Percentiles rank a stretch among this genome's conserved stretches.
Conservation (phyloP, 1,139 yeast genomes). For the Blastobotrys raffinosifermentans region DNA sequence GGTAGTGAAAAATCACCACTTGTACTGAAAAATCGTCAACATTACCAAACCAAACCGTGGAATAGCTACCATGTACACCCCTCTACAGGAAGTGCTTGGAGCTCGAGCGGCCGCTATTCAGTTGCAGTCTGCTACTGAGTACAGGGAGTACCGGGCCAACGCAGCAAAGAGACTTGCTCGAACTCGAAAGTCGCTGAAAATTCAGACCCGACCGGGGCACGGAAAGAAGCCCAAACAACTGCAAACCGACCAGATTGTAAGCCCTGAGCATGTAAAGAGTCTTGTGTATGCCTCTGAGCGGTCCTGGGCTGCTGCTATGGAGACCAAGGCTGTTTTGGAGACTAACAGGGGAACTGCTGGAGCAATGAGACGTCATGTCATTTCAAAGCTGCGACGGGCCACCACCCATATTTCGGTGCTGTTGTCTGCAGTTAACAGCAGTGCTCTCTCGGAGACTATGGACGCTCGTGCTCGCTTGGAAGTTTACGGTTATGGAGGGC, state of each 20-base stretch:
- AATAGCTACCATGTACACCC: constrained; percentile 18
- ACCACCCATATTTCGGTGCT: constrained; percentile 25
- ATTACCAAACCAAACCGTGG: neutral
- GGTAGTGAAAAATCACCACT: neutral
- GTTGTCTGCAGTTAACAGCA: neutral
- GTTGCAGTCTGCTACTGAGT: constrained; percentile 40
- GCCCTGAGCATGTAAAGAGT: constrained; percentile 44
- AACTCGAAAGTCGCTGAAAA: constrained; percentile 50
- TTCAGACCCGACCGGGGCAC: constrained; percentile 49
- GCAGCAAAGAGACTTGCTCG: constrained; percentile 43
- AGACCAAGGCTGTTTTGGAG: constrained; percentile 53
- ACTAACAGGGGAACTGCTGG: constrained; percentile 37
- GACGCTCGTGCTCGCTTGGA: constrained; percentile 40
- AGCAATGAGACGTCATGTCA: constrained; percentile 41
- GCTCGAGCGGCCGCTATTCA: constrained; percentile 29
- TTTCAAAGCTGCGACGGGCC: constrained; percentile 66
- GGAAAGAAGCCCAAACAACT: constrained; percentile 29
- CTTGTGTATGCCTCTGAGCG: constrained; percentile 58
- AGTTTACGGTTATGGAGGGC: constrained; percentile 51
- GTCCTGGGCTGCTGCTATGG: constrained; percentile 62
- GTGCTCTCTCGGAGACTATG: neutral
- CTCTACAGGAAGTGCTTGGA: constrained; percentile 26
- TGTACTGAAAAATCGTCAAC: too few species aligned
- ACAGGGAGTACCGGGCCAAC: constrained; percentile 28
- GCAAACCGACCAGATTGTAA: constrained; percentile 24